Conservation (phyloP, 176 grass and related monocot species). For the Canna indica region DNA sequence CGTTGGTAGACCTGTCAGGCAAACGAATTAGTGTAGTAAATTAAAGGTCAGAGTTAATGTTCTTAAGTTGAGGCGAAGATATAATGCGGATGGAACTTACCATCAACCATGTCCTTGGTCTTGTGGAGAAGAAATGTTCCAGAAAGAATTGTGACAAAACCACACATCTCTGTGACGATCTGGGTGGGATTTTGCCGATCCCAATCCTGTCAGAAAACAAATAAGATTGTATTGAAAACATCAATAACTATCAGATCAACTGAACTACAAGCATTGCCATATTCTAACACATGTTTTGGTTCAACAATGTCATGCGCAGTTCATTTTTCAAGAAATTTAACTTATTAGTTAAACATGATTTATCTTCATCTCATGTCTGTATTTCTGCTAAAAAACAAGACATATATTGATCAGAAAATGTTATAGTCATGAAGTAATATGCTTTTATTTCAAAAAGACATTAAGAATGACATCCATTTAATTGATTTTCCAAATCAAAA, state of each 20-base stretch:
- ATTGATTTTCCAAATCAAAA: too few species aligned
- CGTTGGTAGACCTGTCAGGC: slow-evolving; percentile 24
- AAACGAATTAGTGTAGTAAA: slow-evolving; percentile 20
- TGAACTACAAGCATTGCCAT: too few species aligned
- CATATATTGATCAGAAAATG: too few species aligned
- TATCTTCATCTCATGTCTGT: too few species aligned
- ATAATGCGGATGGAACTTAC: slow-evolving; percentile 17
- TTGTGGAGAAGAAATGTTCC: slow-evolving; percentile 81
- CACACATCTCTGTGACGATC: slow-evolving; percentile 72
- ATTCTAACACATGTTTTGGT: too few species aligned
- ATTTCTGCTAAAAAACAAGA: too few species aligned
- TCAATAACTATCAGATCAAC: neutral
- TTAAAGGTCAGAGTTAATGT: neutral
- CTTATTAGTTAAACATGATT: too few species aligned
- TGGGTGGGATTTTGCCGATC: slow-evolving; percentile 75
- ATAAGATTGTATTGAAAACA: neutral
- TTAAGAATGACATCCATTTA: too few species aligned
- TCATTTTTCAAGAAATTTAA: too few species aligned
- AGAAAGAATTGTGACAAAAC: slow-evolving; percentile 67
- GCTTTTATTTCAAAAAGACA: too few species aligned
- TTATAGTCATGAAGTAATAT: too few species aligned
- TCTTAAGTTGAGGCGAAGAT: neutral
- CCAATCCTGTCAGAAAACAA: slow-evolving; percentile 36
- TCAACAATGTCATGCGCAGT: too few species aligned
- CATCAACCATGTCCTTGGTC: slow-evolving; percentile 67